Base-by-base conservation (phyloP, 1,139 yeast species). In the Kazachstania sp. region DNA sequence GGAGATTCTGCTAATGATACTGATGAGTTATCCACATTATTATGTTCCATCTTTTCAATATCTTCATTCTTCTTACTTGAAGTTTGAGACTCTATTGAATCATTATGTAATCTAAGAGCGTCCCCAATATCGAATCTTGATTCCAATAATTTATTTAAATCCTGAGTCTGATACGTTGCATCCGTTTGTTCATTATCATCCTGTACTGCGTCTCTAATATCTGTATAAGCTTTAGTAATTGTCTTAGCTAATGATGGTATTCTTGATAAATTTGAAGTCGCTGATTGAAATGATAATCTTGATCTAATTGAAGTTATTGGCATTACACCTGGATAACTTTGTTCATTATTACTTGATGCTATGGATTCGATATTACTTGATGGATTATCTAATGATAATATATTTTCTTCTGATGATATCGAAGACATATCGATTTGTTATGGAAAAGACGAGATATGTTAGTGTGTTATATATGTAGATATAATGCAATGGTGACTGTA, bases 51-150 rank as follows among this genome's bases (percentile, higher is more conserved):
- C 19, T 15, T 20, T 15, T 36, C 38, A 20, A 18, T 20, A 5
- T 36, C 38, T 20, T 13, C 19, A 18, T 15, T 20, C 19, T 36
- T 19, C 38, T 4, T 23, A n/a, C n/a, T n/a, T n/a, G n/a, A n/a
- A 23, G 28, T 7, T 23, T 3, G 2, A 7, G 28, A 23, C 5
- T 32, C 36, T 5, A 1, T 32, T 9, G 16, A 32, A 16, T 39
- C 35, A 19, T 39, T 19, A 15, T 44, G 43, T 28, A 43, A 29
- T 44, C 58, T 51, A 30, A 61, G 39, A 6, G 66, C 66, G 51
- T 62, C 66, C 9, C 56, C 65, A 1, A 61, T 45, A 42, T 60
- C 66, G 43, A 62, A 61, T 39, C 54, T 48, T 5, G 54, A 51
- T 35, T 53, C 53, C 36, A 64, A 43, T 7, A 59, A 44, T 28